Evolutionary conservation across 352 stramenopile genomes (phyloP).

Genomic region (Phytophthora tubulina): DNA sequence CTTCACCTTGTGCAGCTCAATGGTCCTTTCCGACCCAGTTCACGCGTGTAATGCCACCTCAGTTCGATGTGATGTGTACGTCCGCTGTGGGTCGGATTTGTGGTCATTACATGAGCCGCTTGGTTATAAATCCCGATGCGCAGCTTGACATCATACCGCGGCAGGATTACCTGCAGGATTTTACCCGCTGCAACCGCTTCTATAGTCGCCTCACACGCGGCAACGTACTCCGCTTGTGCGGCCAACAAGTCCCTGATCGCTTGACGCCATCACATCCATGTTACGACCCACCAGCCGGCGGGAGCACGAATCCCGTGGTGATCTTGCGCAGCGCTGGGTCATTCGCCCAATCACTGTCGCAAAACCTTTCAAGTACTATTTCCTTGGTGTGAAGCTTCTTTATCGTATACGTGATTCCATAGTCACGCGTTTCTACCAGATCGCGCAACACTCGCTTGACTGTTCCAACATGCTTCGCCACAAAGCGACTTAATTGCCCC

Average conservation of each 20-base stretch:
- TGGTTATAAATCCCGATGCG: constrained; percentile 10
- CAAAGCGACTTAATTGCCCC: not conserved
- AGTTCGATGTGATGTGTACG: not conserved
- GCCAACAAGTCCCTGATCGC: not conserved
- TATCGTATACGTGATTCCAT: not conserved
- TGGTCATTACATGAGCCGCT: not conserved
- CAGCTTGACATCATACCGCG: not conserved
- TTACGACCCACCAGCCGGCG: not conserved
- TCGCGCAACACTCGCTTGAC: constrained; percentile 3
- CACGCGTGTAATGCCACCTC: not conserved
- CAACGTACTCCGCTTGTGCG: not conserved
- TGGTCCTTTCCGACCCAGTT: not conserved
- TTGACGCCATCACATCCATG: constrained; percentile 7
- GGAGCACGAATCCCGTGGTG: constrained; percentile 3
- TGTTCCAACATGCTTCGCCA: constrained; percentile 1
- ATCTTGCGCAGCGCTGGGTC: not conserved
- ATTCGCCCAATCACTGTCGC: not conserved
- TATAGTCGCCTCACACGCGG: constrained; percentile 10
- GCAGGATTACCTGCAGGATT: constrained; percentile 9
- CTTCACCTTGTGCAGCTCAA: not conserved
- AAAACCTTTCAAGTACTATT: not conserved
- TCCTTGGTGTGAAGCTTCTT: not conserved
- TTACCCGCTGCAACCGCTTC: constrained; percentile 2
- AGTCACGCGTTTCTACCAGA: not conserved
- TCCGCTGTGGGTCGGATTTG: not conserved